Base-by-base conservation (phyloP, 768 basidiomycete species). In the Leccinum obscurum region DNA sequence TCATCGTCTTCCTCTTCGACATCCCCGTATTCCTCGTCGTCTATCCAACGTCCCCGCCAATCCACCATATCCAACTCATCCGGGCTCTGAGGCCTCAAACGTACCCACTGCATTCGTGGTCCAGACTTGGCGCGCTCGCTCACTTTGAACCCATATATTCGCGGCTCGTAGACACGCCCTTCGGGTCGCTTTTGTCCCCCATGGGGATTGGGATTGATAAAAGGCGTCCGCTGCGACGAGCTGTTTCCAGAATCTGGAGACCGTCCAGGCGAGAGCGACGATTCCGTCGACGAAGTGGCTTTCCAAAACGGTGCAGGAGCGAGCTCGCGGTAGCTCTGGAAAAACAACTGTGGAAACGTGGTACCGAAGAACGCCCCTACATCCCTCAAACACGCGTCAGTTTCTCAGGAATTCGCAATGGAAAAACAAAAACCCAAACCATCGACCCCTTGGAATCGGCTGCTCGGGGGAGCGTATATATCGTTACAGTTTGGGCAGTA, bases 401-500 rank as follows among this genome's bases (percentile, higher is more conserved):
- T 51, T 63, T 37, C 44, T 56, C 59, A 53, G 48, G 53, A 48
- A 22, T 56, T 24, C 55, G 51, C 50, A 62, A 62, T 13, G 54
- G 59, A 58, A 37, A 61, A 52, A 17, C 48, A 14, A 20, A n/a
- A 22, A 46, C n/a, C 56, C 46, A 77, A 69, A 92, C 95, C 97
- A 76, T 99, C 97, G 34, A 99, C 93, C 39, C 92, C 91, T 70
- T 93, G 92, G 75, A 94, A 99, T 61, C 95, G 86, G 74, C 92
- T 94, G 77, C 92, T 95, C 7, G 96, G 95, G 3, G 97, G 97
- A 0, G 88, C 85, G 74, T 96, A 99, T 65, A 97, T 92, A 72
- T 99, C 97, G 64, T 95, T 92, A 76, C 97, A 99, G 75, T 95
- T 97, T 15, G 97, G 93, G 75, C 97, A 99, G 76, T 90, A 98